These are phyloP conservation scores for Boletus pseudopeckii DNA, from an alignment of 768 basidiomycete species.

Conservation along the genomic window DNA sequence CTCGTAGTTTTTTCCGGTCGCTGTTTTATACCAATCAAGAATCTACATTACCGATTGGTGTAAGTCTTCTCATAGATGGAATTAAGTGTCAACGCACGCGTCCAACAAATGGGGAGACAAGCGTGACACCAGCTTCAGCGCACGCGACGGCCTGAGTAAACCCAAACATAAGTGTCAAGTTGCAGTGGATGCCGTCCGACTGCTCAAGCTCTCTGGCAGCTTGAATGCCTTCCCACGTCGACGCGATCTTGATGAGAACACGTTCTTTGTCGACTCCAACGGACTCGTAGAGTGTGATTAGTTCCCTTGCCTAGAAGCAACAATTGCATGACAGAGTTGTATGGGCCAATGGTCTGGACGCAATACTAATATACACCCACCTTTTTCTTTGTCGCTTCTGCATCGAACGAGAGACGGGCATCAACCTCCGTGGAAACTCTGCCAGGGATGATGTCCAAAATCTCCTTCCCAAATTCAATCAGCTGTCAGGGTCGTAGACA, in stretches of 20 bases:
- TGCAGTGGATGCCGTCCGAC: conserved; percentile 91
- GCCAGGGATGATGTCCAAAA: conserved; percentile 88
- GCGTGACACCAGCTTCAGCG: conserved; percentile 92
- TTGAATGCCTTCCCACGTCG: conserved; percentile 98
- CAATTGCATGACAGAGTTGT: background rate
- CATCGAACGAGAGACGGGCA: conserved; percentile 92
- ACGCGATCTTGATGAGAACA: conserved; percentile 96
- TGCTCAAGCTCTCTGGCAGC: conserved; percentile 90
- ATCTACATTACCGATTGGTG: conserved; percentile 50
- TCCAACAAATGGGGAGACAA: conserved; percentile 97
- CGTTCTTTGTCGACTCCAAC: conserved; percentile 87
- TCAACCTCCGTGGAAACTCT: conserved; percentile 98
- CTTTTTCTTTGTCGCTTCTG: conserved; percentile 82
- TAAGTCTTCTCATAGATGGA: conserved; percentile 24
- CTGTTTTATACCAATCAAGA: conserved; percentile 97
- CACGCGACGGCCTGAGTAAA: conserved; percentile 97
- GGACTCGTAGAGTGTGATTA: conserved; percentile 89
- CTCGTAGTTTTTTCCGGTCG: conserved; percentile 76
- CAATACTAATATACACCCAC: conserved; percentile 26
- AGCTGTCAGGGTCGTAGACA: conserved; percentile 49
- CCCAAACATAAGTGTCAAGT: conserved; percentile 95
- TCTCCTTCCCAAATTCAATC: conserved; percentile 93
- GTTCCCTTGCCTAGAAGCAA: conserved; percentile 55
- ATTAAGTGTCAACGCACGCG: conserved; percentile 55
- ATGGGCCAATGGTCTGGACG: background rate